Evolutionary conservation across 1,139 yeast genomes (phyloP), one percentile per base, ranked within the genome.

Genomic region (Protomyces inundatus): DNA sequence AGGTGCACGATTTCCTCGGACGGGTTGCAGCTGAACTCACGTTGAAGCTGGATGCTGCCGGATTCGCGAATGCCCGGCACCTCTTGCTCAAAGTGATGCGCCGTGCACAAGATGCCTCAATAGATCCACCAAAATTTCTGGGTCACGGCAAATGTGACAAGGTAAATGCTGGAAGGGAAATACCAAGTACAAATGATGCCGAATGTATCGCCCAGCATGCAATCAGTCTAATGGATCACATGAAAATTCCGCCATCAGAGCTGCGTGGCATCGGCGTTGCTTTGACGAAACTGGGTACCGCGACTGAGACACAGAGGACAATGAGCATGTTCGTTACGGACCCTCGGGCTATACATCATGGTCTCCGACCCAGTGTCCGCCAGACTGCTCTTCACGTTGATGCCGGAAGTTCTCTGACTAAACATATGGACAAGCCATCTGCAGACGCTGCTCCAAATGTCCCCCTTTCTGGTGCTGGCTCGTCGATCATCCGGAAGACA

Each of bases 61-160:
- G 80, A 0, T 77, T 82, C 68, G 73, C 78, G 34, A 89, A 95
- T 0, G 78, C 87, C 0, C 78, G 78, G 16, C 62, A 58, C 42
- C 68, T 91, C 1, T 82, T 88, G 0, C 74, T 90, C 37, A 87
- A 85, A 68, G 70, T 91, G 3, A 87, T 91, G 64, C 79, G 80
- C 66, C 76, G 95, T 61, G 83, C 88, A 0, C 76, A 77, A 0
- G 79, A 79, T 65, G 95, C 95, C 0, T 90, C 95, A 0, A 72
- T 84, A 0, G 82, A 83, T 14, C 89, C 97, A 0, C 82, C 88
- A 0, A 93, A 93, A 71, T 86, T 78, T 73, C 70, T 93, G 70
- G 98, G 98, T 0, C 84, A 87, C 83, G 98, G 98, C 0, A 71
- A 73, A 16, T 90, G 97, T 73, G 89, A 85, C 59, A 79, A 85